A percentile compares a stretch with the other conserved stretches of the same genome.
Conservation (phyloP, 202 grass and related monocot species). For the Carex arenaria region DNA sequence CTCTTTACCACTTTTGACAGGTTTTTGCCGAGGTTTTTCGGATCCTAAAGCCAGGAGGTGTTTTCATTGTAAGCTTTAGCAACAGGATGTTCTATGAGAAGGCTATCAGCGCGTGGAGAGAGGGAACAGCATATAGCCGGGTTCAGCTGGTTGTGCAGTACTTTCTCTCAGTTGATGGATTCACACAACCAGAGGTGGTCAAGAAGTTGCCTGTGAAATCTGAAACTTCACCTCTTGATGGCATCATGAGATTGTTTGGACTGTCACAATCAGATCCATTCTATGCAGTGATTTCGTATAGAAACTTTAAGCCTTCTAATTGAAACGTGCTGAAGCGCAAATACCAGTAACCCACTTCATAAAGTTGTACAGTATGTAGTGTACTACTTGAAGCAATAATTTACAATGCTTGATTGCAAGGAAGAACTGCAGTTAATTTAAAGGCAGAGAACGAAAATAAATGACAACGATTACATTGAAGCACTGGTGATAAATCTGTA, state of each 20-base stretch:
- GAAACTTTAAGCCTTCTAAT: slow-evolving; percentile 57
- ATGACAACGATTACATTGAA: too few species aligned
- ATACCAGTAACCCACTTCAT: background rate
- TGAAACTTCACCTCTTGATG: slow-evolving; percentile 37
- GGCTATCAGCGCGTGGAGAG: slow-evolving; percentile 71
- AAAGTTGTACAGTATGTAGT: background rate
- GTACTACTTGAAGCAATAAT: background rate
- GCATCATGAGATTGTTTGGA: slow-evolving; percentile 59
- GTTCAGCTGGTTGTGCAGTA: slow-evolving; percentile 79
- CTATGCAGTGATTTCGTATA: slow-evolving; percentile 69
- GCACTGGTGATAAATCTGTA: too few species aligned
- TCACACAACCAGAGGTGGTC: slow-evolving; percentile 71
- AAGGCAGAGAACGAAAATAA: background rate
- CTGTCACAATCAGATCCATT: slow-evolving; percentile 62
- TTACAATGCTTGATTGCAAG: background rate
- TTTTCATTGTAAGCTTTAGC: slow-evolving; percentile 91
- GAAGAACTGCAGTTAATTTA: background rate
- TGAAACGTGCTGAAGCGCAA: background rate
- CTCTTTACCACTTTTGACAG: slow-evolving; percentile 15
- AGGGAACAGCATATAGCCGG: slow-evolving; percentile 69
- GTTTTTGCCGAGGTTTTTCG: slow-evolving; percentile 85
- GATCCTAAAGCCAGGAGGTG: slow-evolving; percentile 75
- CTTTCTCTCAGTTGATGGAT: slow-evolving; percentile 77
- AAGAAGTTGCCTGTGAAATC: slow-evolving; percentile 46
- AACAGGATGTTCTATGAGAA: slow-evolving; percentile 94